A percentile compares a stretch with the other conserved stretches of the same genome.
phyloP scores from a whole-genome alignment of 257 asterid genomes.

The Solanum lycopersicoides region DNA sequence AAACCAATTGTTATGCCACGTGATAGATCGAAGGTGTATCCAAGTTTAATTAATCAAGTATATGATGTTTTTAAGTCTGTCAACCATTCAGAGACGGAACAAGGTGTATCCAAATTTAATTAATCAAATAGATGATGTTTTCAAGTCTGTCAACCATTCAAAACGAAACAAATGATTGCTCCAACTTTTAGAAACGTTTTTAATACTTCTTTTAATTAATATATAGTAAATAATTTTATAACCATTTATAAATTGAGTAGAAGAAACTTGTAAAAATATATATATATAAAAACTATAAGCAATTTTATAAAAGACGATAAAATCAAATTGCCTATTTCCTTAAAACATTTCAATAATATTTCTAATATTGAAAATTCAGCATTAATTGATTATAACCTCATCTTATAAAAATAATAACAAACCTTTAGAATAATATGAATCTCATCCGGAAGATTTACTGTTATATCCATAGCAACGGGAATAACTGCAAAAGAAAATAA shows the following conservation, averaged over 20 bases:
- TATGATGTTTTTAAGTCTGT: no score
- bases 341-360: background rate
- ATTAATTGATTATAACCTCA: background rate
- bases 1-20: no score
- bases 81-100: background rate
- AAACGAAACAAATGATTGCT: background rate
- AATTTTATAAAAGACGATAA: background rate
- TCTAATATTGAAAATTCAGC: background rate
- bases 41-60: no score
- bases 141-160: no score
- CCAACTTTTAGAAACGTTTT: background rate
- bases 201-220: background rate
- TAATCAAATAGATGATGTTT: no score
- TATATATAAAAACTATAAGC: no score
- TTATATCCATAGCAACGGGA: constrained; percentile 77
- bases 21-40: no score
- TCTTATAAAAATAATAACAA: background rate
- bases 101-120: no score
- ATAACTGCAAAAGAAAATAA: constrained; percentile 39
- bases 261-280: no score
- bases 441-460: constrained; percentile 70
- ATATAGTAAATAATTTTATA: no score
- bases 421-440: constrained; percentile 72
- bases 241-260: no score
- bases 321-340: background rate